Conservation (phyloP, 1,139 yeast genomes). For the Yamadazyma aaseri region DNA sequence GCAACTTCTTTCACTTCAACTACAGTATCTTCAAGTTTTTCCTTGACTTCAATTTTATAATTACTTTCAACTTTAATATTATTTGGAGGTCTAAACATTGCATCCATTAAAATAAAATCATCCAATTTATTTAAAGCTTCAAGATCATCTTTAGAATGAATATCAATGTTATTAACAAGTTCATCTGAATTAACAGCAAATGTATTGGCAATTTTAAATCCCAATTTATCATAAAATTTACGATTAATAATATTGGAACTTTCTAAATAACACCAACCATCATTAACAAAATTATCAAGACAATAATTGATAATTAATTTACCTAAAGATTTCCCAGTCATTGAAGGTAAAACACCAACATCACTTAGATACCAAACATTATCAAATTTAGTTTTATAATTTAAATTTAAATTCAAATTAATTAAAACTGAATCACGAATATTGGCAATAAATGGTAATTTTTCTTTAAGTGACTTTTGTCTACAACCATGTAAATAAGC, state of each 20-base stretch:
- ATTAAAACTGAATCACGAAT: constrained; percentile 26
- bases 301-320: constrained; percentile 32
- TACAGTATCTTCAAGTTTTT: not conserved
- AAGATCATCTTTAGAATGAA: constrained; percentile 12
- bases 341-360: constrained; percentile 38
- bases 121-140: constrained; percentile 10
- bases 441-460: constrained; percentile 32
- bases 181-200: constrained; percentile 37
- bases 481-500: constrained; percentile 37
- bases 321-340: constrained; percentile 43
- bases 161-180: constrained; percentile 17
- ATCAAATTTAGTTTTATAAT: constrained; percentile 16
- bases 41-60: constrained; percentile 10
- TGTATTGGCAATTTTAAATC: constrained; percentile 45
- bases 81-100: constrained; percentile 19
- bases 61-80: constrained; percentile 14
- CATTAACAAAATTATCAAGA: constrained; percentile 21
- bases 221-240: constrained; percentile 47
- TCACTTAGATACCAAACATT: constrained; percentile 41
- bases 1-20: constrained; percentile 3
- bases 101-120: constrained; percentile 19
- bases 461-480: constrained; percentile 34
- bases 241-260: constrained; percentile 52
- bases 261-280: constrained; percentile 42
- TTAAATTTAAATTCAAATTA: constrained; percentile 17